A percentile compares a stretch with the other conserved stretches of the same genome.
Conservation (phyloP, 2,329 filamentous ascomycete species). For the Aspergillus cejpii region DNA sequence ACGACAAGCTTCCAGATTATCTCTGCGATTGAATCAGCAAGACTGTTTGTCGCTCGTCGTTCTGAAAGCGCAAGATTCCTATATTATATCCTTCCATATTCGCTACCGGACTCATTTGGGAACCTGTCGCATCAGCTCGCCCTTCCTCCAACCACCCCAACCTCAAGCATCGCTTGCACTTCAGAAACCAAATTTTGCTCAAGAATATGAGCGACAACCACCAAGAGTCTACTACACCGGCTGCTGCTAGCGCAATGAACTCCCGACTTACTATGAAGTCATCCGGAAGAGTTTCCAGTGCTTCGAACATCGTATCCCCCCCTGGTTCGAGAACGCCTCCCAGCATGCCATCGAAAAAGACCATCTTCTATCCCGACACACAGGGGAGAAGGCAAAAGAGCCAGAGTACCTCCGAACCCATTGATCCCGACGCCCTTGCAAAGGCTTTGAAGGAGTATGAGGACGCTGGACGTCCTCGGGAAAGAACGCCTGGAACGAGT, state of each 20-base stretch:
- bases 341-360: conserved; percentile 46
- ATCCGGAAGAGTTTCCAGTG: conserved; percentile 18
- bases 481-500: conserved; percentile 58
- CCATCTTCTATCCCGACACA: conserved; percentile 34
- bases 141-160: conserved; percentile 8
- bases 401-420: conserved; percentile 43
- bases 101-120: conserved; percentile 11
- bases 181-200: conserved; percentile 4
- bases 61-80: neutral
- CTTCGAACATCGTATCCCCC: conserved; percentile 42
- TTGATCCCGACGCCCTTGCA: conserved; percentile 54
- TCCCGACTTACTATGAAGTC: conserved; percentile 18
- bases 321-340: conserved; percentile 56
- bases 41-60: neutral
- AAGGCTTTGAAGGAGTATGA: conserved; percentile 58
- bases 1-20: neutral
- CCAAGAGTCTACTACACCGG: conserved; percentile 14
- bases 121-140: conserved; percentile 19
- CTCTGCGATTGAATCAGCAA: neutral
- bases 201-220: conserved; percentile 21
- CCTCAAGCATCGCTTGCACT: conserved; percentile 15
- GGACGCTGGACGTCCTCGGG: conserved; percentile 51
- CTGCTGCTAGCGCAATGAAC: conserved; percentile 16
- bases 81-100: conserved; percentile 7
- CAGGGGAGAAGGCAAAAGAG: conserved; percentile 21